Evolutionary conservation across 768 basidiomycete genomes (phyloP).

Genomic region (Neoboletus brunneissimus): DNA sequence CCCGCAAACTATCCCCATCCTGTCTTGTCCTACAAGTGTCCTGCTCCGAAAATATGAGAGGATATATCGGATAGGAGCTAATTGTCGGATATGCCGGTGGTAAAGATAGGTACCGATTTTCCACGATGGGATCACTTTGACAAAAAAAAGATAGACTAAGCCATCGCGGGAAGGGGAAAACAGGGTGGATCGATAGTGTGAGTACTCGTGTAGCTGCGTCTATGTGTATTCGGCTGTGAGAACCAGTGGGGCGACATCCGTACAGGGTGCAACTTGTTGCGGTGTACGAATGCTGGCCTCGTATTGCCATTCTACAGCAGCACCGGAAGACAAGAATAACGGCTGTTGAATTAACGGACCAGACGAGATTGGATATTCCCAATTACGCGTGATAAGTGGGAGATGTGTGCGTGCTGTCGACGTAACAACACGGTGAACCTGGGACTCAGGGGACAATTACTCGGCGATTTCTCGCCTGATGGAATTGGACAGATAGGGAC

Average conservation of each 20-base stretch:
- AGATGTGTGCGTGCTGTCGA: slow-evolving; percentile 19
- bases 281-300: slow-evolving; percentile 3
- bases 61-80: slow-evolving; percentile 22
- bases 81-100: slow-evolving; percentile 14
- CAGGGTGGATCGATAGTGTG: slow-evolving; percentile 14
- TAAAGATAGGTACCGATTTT: slow-evolving; percentile 23
- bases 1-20: slow-evolving; percentile 5
- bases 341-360: slow-evolving; percentile 15
- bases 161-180: slow-evolving; percentile 17
- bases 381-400: slow-evolving; percentile 21
- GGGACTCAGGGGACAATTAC: slow-evolving; percentile 18
- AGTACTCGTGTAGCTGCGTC: not conserved
- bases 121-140: slow-evolving; percentile 6
- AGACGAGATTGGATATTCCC: slow-evolving; percentile 12
- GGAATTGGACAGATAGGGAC: slow-evolving; percentile 14
- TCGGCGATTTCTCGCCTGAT: slow-evolving; percentile 19
- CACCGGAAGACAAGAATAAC: not conserved
- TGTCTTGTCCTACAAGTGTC: not conserved
- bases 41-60: not conserved
- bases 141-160: slow-evolving; percentile 13
- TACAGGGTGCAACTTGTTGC: not conserved
- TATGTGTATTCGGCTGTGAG: slow-evolving; percentile 12
- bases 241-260: slow-evolving; percentile 7
- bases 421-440: slow-evolving; percentile 23
- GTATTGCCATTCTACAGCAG: slow-evolving; percentile 7